phyloP scores from a whole-genome alignment of 148 eudicot species.

The Talinum fruticosum region DNA sequence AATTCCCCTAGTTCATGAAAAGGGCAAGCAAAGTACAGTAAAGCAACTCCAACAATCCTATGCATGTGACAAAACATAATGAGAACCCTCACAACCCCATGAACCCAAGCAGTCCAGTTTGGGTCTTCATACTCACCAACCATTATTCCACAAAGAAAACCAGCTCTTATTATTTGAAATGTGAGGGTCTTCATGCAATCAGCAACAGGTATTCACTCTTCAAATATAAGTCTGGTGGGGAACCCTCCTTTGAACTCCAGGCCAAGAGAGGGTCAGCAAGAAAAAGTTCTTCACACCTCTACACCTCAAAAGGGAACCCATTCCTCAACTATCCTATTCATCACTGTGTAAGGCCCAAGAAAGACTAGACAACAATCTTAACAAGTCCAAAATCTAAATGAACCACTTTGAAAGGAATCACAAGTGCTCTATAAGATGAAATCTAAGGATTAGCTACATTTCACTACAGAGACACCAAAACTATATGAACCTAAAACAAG shows the following conservation, averaged over 20 bases:
- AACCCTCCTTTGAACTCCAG: no score
- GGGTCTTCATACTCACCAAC: not conserved
- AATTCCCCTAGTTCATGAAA: not conserved
- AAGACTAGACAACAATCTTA: not conserved
- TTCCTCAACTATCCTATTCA: not conserved
- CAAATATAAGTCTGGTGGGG: no score
- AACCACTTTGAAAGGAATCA: not conserved
- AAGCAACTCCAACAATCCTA: not conserved
- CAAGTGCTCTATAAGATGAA: not conserved
- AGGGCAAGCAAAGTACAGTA: not conserved
- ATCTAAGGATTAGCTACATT: not conserved
- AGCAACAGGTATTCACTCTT: no score
- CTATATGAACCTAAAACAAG: not conserved
- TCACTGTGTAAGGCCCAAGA: not conserved
- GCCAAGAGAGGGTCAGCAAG: not conserved
- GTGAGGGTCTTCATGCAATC: not conserved
- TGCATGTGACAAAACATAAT: not conserved
- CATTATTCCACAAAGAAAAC: not conserved
- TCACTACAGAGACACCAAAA: not conserved
- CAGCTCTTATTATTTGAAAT: not conserved
- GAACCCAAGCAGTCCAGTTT: not conserved
- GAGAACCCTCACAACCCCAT: not conserved
- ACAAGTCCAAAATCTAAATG: not conserved
- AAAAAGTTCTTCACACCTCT: not conserved
- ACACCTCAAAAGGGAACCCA: not conserved